A percentile compares a stretch with the other conserved stretches of the same genome.
Conservation (phyloP, 2,329 filamentous ascomycete species). For the Aspergillus terreus region DNA sequence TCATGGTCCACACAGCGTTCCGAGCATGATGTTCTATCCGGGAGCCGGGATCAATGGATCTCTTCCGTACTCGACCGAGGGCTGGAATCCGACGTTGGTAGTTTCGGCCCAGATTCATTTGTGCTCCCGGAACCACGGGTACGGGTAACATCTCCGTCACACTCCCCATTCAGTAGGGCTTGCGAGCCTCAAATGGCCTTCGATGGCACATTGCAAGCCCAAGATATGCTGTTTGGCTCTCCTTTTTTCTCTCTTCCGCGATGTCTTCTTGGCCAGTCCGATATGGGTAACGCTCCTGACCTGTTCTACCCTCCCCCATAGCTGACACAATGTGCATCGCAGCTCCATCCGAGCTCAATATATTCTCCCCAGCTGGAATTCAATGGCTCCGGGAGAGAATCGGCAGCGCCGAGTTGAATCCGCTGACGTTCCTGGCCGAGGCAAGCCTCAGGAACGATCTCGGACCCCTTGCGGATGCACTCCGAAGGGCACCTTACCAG, state of each 20-base stretch:
- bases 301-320: neutral
- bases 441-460: neutral
- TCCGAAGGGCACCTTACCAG: neutral
- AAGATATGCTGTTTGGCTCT: neutral
- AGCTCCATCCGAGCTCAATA: neutral
- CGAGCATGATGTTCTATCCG: no score
- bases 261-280: neutral
- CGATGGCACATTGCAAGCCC: neutral
- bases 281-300: neutral
- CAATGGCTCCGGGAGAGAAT: constrained; percentile 1
- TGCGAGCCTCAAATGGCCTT: neutral
- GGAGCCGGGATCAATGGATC: neutral
- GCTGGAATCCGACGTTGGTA: neutral
- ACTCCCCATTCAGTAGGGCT: neutral
- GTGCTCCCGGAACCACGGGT: neutral
- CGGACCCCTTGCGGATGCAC: neutral
- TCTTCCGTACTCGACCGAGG: neutral
- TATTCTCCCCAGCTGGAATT: constrained; percentile 1
- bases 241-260: constrained; percentile 3
- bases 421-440: neutral
- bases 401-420: neutral
- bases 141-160: neutral
- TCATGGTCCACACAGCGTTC: no score
- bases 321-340: neutral
- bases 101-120: neutral